These are phyloP conservation scores for Penicillium nucicola DNA, from an alignment of 495 filamentous ascomycete species.

Conservation along the genomic window DNA sequence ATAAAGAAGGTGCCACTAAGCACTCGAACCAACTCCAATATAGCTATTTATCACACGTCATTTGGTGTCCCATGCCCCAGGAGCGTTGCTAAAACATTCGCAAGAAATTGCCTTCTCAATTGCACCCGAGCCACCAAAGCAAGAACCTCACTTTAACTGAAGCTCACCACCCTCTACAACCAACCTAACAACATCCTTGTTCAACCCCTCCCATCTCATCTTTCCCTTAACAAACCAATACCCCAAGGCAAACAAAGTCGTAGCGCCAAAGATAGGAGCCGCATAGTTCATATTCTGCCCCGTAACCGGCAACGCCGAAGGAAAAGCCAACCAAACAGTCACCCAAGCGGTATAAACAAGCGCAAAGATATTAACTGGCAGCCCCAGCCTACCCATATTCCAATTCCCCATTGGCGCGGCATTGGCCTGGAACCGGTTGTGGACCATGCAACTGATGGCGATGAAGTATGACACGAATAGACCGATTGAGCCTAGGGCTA, in stretches of 20 bases:
- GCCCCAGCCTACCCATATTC: slow-evolving; percentile 21
- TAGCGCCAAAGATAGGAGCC: slow-evolving; percentile 16
- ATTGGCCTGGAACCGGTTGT: slow-evolving; percentile 20
- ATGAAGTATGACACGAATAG: slow-evolving; percentile 40
- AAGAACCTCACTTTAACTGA: slow-evolving; percentile 5
- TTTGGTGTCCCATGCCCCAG: no score
- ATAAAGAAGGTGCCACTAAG: no score
- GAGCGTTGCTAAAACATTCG: no score
- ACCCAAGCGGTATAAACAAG: slow-evolving; percentile 20
- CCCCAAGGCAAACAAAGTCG: slow-evolving; percentile 18
- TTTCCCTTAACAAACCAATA: slow-evolving; percentile 22
- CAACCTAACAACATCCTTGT: slow-evolving; percentile 12
- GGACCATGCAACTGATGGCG: slow-evolving; percentile 36
- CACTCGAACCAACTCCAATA: no score
- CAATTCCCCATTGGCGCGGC: slow-evolving; percentile 8
- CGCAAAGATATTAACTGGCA: slow-evolving; percentile 23
- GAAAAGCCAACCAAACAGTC: slow-evolving; percentile 24
- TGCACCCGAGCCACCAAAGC: no score
- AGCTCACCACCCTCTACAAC: slow-evolving; percentile 12
- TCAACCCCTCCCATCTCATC: slow-evolving; percentile 19
- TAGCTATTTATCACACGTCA: no score
- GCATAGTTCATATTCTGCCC: slow-evolving; percentile 28
- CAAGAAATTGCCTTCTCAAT: no score
- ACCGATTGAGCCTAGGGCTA: slow-evolving; percentile 41
- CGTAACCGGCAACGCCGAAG: slow-evolving; percentile 20